phyloP scores from a whole-genome alignment of 352 stramenopile species.

The Pythium chondricola region DNA sequence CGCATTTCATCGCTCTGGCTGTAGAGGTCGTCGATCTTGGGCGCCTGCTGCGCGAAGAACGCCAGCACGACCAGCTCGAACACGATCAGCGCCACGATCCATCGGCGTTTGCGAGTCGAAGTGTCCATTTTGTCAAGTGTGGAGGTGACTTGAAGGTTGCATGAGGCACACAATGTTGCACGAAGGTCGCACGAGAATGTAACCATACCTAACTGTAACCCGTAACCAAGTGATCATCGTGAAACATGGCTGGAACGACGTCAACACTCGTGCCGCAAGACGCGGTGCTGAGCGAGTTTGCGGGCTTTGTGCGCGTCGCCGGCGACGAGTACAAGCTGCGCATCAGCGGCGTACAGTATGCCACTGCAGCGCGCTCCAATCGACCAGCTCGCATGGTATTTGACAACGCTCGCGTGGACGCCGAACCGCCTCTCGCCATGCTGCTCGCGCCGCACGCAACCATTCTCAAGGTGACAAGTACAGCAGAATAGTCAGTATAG shows the following conservation, averaged over 20 bases:
- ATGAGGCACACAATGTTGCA: background rate
- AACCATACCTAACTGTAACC: too few species aligned
- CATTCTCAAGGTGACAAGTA: constrained; percentile 41
- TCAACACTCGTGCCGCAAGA: constrained; percentile 48
- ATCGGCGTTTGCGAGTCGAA: background rate
- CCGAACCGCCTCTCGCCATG: constrained; percentile 41
- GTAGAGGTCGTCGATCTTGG: background rate
- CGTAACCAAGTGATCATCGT: too few species aligned
- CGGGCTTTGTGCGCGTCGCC: constrained; percentile 48
- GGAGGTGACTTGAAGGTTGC: background rate
- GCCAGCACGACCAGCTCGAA: constrained; percentile 12
- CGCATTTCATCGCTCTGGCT: constrained; percentile 1
- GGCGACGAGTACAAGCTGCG: constrained; percentile 45
- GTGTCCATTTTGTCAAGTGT: background rate
- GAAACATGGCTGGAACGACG: too few species aligned
- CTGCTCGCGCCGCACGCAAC: constrained; percentile 33
- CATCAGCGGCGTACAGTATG: constrained; percentile 28
- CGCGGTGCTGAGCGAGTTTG: constrained; percentile 28
- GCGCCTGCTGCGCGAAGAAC: constrained; percentile 13
- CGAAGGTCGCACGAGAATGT: constrained; percentile 1
- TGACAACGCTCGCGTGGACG: constrained; percentile 36
- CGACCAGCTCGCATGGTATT: constrained; percentile 18
- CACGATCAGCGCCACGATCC: constrained; percentile 11
- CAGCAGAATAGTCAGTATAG: too few species aligned
- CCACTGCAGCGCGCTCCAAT: constrained; percentile 3